Base-by-base conservation (phyloP, 306 rosid genomes). In the Macrotyloma uniflorum region DNA sequence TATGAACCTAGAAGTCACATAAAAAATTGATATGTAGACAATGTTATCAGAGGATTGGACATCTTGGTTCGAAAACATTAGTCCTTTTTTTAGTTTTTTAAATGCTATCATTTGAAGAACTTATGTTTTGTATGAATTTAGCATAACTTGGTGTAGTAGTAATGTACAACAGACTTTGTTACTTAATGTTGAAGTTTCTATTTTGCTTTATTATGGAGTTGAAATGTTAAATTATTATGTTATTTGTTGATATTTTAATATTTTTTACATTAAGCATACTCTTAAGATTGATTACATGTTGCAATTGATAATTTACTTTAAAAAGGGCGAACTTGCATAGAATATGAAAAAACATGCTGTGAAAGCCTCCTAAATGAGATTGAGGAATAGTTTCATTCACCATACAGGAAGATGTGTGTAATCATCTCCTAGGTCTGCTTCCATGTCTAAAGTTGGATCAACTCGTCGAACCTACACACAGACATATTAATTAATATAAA, bases 391-490 rank as follows among this genome's bases (percentile, higher is more conserved):
- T 77, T 79, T 59, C 76, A 85, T 79, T 75, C 82, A 81, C 89
- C 97, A 76, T 91, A 95, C 98, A 77, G 96, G 97, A 83, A 95
- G 92, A 86, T 95, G 98, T 59, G 88, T 87, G 83, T 95, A 95
- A 83, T 95, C 99, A 78, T 95, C 99, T 82, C 99, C 99, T 89
- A 70, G 86, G 85, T 93, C 98, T 59, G 99, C 98, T 87, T 91
- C 98, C 98, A 95, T 93, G 85, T 95, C 98, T 78, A 95, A 89
- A 71, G 98, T 91, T 65, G 99, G 99, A 84, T 95, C 99, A 20
- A 95, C 99, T 53, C 81, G 87, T 42, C 87, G 94, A 82, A 95
- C 90, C 98, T 95, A 86, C 70, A 79, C 57, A 83, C 6, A 71
- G 11, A 32, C 55, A 69, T 22, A 57, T 16, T 58, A 74, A 57